A percentile compares a stretch with the other conserved stretches of the same genome.
These are phyloP conservation scores for Spergularia bocconei DNA, from an alignment of 148 eudicot genomes.

Conservation along the genomic window DNA sequence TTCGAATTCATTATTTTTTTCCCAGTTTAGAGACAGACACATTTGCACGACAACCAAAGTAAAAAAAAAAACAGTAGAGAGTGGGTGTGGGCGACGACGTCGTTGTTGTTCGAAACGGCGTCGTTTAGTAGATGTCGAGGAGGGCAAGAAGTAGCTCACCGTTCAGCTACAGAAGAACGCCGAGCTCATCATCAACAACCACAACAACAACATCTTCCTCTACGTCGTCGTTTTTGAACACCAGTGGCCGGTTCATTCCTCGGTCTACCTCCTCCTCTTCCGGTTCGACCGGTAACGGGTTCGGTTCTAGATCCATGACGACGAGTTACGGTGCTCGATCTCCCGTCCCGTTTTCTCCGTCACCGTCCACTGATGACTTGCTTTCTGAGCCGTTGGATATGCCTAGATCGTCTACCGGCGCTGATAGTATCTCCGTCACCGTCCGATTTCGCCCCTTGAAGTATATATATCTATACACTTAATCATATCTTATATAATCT, in stretches of 20 bases:
- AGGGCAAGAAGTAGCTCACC: slow-evolving; percentile 86
- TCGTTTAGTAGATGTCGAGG: slow-evolving; percentile 41
- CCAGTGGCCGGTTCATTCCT: slow-evolving; percentile 50
- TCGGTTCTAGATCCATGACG: slow-evolving; percentile 56
- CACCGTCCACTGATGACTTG: slow-evolving; percentile 44
- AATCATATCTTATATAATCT: background rate
- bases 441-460: slow-evolving; percentile 89
- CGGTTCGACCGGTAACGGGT: slow-evolving; percentile 37
- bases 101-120: slow-evolving; percentile 36
- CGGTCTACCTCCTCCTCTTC: slow-evolving; percentile 50
- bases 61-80: too few relatives aligned
- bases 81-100: too few relatives aligned
- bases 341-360: slow-evolving; percentile 53
- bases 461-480: slow-evolving; percentile 33
- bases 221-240: slow-evolving; percentile 61
- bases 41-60: too few relatives aligned
- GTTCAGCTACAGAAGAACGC: slow-evolving; percentile 46
- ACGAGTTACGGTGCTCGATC: slow-evolving; percentile 48
- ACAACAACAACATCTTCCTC: slow-evolving; percentile 64
- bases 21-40: background rate
- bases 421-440: slow-evolving; percentile 92
- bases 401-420: slow-evolving; percentile 41
- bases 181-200: slow-evolving; percentile 41
- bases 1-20: background rate
- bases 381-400: slow-evolving; percentile 45